Conservation (phyloP, 257 asterid genomes). For the Solanum boliviense region DNA sequence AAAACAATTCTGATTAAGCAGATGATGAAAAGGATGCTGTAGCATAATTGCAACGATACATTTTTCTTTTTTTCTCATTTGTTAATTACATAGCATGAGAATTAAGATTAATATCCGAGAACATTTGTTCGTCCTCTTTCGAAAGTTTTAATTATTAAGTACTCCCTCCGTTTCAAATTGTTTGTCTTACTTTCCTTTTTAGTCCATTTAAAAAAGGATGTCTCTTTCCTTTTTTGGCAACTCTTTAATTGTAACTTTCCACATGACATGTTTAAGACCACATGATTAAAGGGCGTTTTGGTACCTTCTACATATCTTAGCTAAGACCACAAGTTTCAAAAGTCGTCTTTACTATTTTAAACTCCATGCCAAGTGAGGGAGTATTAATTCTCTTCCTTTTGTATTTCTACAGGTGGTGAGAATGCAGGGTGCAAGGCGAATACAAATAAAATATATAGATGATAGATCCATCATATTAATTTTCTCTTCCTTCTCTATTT, state of each 20-base stretch:
- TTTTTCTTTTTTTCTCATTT: background rate
- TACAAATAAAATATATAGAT: background rate
- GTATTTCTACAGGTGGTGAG: background rate
- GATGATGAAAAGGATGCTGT: background rate
- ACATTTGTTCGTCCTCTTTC: background rate
- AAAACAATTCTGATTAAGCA: background rate
- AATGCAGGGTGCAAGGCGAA: background rate
- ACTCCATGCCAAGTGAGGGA: background rate
- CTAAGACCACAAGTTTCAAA: background rate
- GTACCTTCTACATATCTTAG: background rate
- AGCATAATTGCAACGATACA: background rate
- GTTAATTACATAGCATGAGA: background rate
- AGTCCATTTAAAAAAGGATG: background rate
- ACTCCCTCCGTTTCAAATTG: background rate
- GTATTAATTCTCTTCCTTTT: background rate
- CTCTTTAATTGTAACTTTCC: background rate
- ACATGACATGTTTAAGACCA: background rate
- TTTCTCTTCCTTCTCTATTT: background rate
- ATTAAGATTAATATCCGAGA: background rate
- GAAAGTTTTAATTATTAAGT: background rate
- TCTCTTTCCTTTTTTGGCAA: background rate
- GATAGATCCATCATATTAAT: background rate
- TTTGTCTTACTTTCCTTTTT: background rate
- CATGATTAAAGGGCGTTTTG: background rate
- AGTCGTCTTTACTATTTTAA: background rate